Base-by-base conservation (phyloP, 1,284 basidiomycete genomes). In the Heterobasidion occidentale region DNA sequence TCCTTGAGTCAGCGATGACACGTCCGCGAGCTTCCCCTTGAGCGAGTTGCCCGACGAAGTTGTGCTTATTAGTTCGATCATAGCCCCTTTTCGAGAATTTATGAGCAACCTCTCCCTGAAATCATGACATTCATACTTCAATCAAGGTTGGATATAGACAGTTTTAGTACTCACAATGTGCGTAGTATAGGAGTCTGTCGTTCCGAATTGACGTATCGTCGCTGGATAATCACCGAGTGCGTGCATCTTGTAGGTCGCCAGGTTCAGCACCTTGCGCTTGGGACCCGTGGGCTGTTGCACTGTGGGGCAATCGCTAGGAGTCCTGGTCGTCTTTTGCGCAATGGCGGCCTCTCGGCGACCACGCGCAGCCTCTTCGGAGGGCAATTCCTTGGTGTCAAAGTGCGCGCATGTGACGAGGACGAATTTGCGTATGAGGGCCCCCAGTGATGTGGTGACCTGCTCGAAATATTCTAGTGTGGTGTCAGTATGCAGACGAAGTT, bases 401-500 rank as follows among this genome's bases (percentile, higher is more conserved):
- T 15, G 17, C 11, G 3, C 9, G 20, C 46, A 47, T 14, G 46
- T 47, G 11, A 17, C 6, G 9, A 14, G 12, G 17, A 27, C 17
- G 6, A 73, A 73, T 0, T 42, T n/a, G 1, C 63, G 62, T 2
- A 66, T 17, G 0, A 54, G 20, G 1, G 38, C 19, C 0, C 67
- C 67, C 9, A 70, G 59, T 2, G 33, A 45, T 2, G 17, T 55
- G 0, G 67, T 68, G 0, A 57, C 51, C 0, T 20, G 11, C 0
- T 63, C 53, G n/a, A 71, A 59, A 2, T 58, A 42, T 0, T 53
- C 19, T 4, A 71, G 52, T 0, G 70, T 67, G 0, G 46, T 46
- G 1, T 65, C 63, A 0, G 67, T 67, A 44, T 74, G 72, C 11
- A 66, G 48, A 0, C 65, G 65, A 1, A 73, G 59, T 44, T 72